Evolutionary conservation across 2,329 filamentous ascomycete species (phyloP).

Genomic region (Ilyonectria mors-panacis): DNA sequence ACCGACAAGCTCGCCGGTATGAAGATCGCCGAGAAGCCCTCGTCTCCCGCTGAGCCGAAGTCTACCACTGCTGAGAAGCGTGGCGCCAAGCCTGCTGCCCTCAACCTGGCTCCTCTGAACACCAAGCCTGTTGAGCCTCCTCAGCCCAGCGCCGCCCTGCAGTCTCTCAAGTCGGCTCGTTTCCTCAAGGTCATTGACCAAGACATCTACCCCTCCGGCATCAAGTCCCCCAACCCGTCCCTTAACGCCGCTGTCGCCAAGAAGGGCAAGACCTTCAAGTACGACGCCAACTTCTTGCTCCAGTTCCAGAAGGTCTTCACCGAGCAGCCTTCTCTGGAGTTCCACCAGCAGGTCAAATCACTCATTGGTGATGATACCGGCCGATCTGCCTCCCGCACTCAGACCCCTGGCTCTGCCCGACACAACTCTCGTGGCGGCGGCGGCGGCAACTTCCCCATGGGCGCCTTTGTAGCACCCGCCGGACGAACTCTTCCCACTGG

Average conservation of each 20-base stretch:
- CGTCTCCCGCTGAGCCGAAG: constrained; percentile 65
- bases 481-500: constrained; percentile 77
- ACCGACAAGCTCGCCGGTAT: constrained; percentile 67
- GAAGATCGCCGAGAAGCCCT: constrained; percentile 62
- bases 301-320: constrained; percentile 98
- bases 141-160: constrained; percentile 93
- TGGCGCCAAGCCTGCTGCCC: constrained; percentile 82
- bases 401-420: constrained; percentile 69
- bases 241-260: constrained; percentile 85
- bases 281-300: constrained; percentile 94
- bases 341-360: constrained; percentile 90
- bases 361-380: constrained; percentile 83
- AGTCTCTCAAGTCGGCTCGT: constrained; percentile 91
- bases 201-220: constrained; percentile 85
- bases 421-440: constrained; percentile 68
- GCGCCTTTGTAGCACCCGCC: constrained; percentile 71
- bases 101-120: constrained; percentile 87
- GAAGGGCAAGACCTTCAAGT: constrained; percentile 89
- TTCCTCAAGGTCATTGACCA: constrained; percentile 86
- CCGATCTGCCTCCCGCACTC: constrained; percentile 70
- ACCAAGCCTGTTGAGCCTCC: constrained; percentile 90
- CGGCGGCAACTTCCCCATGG: constrained; percentile 72
- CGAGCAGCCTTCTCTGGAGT: constrained; percentile 95
- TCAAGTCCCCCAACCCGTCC: constrained; percentile 92
- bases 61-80: constrained; percentile 71